Conservation (phyloP, 768 basidiomycete genomes). For the Mycena rebaudengoi region DNA sequence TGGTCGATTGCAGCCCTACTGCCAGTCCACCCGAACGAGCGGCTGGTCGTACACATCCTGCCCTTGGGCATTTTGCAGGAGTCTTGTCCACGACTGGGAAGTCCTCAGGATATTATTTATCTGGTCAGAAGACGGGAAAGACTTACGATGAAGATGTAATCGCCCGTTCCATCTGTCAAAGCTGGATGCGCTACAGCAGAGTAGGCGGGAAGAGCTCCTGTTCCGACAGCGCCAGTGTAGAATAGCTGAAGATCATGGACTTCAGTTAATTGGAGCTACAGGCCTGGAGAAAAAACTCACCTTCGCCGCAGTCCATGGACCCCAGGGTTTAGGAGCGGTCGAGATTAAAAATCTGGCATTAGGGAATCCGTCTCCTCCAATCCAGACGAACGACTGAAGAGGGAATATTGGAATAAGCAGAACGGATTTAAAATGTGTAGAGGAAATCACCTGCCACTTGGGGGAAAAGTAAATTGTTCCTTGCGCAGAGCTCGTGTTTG, state of each 20-base stretch:
- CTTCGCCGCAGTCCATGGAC: slow-evolving; percentile 7
- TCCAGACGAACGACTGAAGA: slow-evolving; percentile 22
- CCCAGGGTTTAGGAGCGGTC: slow-evolving; percentile 18
- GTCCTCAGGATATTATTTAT: neutral
- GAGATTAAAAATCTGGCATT: slow-evolving; percentile 21
- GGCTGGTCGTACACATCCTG: slow-evolving; percentile 10
- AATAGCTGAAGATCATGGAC: slow-evolving; percentile 3
- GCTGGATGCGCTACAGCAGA: slow-evolving; percentile 19
- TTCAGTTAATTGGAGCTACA: neutral
- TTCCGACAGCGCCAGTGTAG: slow-evolving; percentile 13
- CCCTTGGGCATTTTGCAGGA: neutral
- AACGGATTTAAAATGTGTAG: neutral
- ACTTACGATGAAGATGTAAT: slow-evolving; percentile 24
- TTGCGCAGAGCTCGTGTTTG: slow-evolving; percentile 8
- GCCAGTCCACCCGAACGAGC: slow-evolving; percentile 21
- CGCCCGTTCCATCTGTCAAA: slow-evolving; percentile 21
- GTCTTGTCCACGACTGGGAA: slow-evolving; percentile 15
- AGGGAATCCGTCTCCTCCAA: slow-evolving; percentile 22
- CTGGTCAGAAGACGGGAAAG: neutral
- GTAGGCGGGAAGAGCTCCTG: slow-evolving; percentile 11
- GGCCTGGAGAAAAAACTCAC: neutral
- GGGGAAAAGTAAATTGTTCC: slow-evolving; percentile 19
- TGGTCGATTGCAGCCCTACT: neutral
- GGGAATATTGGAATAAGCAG: neutral
- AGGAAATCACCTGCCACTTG: slow-evolving; percentile 13